Base-by-base conservation (phyloP, 164 flowering plant species). In the Berberis vulgaris region DNA sequence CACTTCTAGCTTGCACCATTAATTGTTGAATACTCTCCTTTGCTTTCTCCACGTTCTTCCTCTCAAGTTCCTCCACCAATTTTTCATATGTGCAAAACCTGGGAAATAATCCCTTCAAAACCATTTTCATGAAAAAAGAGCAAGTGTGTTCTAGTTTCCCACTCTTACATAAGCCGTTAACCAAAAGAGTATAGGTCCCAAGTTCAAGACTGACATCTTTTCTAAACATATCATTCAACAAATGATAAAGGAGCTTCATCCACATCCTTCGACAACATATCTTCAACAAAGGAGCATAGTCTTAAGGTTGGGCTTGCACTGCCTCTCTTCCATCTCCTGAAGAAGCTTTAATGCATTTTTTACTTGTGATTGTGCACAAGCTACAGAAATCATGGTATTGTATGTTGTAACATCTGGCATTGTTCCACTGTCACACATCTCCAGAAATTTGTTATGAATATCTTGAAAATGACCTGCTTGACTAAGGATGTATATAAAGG, bases 211-310 rank as follows among this genome's bases (percentile, higher is more conserved):
- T 78, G 45, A 82, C 62, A 46, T 82, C 79, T 47, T 80, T 84
- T 50, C 65, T 72, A 45, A 80, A 74, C 85, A 84, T 88, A 73
- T 88, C 85, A 57, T 59, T 59, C 63, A 84, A 64, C 57, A 88
- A 65, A 74, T 79, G 77, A 6, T 50, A 61, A 46, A 88, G 85
- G 60, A 82, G 72, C 76, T 77, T 83, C 83, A 84, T 79, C 73
- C 80, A 66, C 60, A 82, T 83, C 76, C 68, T 84, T 57, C 69
- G 72, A 69, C 87, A 79, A 59, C 80, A 83, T 79, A 84, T 73
- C 74, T 84, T 83, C 71, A 88, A 57, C 54, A 86, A 70, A 53
- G 86, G 86, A 1, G 73, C 67, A 69, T 86, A 86, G 85, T 86
- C 71, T 73, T 49, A 42, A 82, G 47, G 67, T 81, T 76, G 54